Percentiles rank a stretch among this genome's conserved stretches.
These are phyloP conservation scores for Nemania abortiva DNA, from an alignment of 2,329 filamentous ascomycete species.

Conservation along the genomic window DNA sequence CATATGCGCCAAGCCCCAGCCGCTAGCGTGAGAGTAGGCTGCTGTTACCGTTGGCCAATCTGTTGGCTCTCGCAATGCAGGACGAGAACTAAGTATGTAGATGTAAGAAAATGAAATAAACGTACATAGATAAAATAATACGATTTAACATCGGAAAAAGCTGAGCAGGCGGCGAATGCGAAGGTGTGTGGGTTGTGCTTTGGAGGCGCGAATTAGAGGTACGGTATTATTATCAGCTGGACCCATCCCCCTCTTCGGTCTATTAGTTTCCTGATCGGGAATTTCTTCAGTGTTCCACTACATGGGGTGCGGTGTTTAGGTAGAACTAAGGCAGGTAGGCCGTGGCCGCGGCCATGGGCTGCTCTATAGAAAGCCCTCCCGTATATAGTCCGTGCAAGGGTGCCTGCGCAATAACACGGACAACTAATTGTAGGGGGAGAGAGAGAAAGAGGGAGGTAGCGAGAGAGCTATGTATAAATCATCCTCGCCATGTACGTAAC, in stretches of 20 bases:
- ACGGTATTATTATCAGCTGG: conserved; percentile 14
- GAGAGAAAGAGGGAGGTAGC: background rate
- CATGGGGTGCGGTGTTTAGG: background rate
- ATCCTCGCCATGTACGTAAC: background rate
- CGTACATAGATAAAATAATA: background rate
- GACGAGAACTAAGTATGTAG: background rate
- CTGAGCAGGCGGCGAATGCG: conserved; percentile 12
- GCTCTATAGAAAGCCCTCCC: conserved; percentile 18
- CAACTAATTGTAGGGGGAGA: background rate
- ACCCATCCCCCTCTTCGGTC: background rate
- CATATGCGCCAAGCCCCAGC: conserved; percentile 40
- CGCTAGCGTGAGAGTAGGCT: conserved; percentile 1
- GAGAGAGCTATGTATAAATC: background rate
- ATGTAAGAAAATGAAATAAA: background rate
- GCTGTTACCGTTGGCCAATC: conserved; percentile 1
- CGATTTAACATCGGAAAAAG: background rate
- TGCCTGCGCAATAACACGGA: conserved; percentile 1
- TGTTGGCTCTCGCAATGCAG: conserved; percentile 20
- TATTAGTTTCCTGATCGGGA: conserved; percentile 34
- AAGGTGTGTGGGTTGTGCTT: conserved; percentile 17
- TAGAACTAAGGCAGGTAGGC: conserved; percentile 18
- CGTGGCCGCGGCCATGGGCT: background rate
- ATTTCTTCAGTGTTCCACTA: conserved; percentile 14
- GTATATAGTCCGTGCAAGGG: conserved; percentile 21
- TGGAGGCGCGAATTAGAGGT: conserved; percentile 12